Conservation (phyloP, 352 stramenopile genomes). For the Phytophthora pisi region DNA sequence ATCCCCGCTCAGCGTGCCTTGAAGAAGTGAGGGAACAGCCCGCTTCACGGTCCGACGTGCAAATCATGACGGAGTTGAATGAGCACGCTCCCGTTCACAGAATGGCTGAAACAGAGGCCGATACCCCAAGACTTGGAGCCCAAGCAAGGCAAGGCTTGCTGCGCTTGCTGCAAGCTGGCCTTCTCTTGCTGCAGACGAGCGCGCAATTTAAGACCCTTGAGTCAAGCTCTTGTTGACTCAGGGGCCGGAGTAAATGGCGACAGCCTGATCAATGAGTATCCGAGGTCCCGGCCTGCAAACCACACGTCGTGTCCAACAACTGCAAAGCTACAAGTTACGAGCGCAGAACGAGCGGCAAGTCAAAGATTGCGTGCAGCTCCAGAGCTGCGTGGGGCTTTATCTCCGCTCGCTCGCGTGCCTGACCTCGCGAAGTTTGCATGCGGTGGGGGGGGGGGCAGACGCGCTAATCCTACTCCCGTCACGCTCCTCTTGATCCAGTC, state of each 20-base stretch:
- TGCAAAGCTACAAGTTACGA: no score
- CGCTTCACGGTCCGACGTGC: constrained; percentile 19
- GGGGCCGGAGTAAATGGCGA: no score
- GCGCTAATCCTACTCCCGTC: not conserved
- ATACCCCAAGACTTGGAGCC: no score
- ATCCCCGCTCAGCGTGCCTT: not conserved
- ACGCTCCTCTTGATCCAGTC: not conserved
- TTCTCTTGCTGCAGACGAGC: not conserved
- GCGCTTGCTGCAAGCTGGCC: no score
- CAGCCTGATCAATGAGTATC: constrained; percentile 9
- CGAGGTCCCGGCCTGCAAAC: not conserved
- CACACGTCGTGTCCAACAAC: constrained; percentile 3
- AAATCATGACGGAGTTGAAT: constrained; percentile 14
- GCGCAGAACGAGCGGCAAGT: no score
- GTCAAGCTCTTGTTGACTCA: no score
- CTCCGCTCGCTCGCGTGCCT: not conserved
- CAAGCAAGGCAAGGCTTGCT: no score
- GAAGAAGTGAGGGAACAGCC: no score
- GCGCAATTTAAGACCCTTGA: no score
- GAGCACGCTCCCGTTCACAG: not conserved
- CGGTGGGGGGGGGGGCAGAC: not conserved
- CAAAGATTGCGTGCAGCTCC: no score
- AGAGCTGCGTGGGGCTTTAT: not conserved
- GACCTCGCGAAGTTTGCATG: no score
- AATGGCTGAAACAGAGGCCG: no score